Evolutionary conservation across 805 yeast genomes (phyloP), one percentile per base, ranked within the genome.

Genomic region (Kazachstania taianensis): DNA sequence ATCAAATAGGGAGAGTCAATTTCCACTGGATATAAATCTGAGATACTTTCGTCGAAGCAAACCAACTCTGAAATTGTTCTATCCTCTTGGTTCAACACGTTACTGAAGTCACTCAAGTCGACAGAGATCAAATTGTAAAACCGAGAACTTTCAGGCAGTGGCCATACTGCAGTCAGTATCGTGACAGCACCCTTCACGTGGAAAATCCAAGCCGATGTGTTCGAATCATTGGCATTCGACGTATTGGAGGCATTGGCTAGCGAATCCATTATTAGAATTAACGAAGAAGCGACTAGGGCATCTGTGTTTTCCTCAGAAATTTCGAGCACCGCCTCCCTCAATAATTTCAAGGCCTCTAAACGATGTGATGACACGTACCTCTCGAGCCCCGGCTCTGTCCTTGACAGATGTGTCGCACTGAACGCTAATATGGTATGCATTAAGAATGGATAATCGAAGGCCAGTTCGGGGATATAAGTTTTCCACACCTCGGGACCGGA

Each of bases 141-240:
- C 38, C 81, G 59, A 3, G 86, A 78, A 8, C 69, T 67, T 35
- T 76, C 79, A 30, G 80, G 77, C 36, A 87, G 63, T 5, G 95
- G 96, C 86, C 96, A 86, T 9, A 87, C 95, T 0, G 96, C 94
- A 1, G 95, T 82, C 32, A 89, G 65, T 34, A 89, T 89, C 0
- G 96, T 87, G 5, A 95, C 96, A 0, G 96, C 95, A 19, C 96
- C 97, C 47, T 92, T 82, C 7, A 89, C 96, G 51, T 89, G 96
- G 64, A 84, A 89, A 38, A 89, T 78, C 97, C 97, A 89, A 0
- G 96, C 94, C 3, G 94, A 78, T 2, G 66, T 59, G 37, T 54
- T 55, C 3, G 75, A 19, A 19, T 22, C 33, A 6, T 26, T 41
- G 7, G 46, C 33, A 2, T 63, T 56, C 18, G 14, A 17, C n/a